phyloP scores from a whole-genome alignment of 139 green algal species.

The Nannochloris sp. region DNA sequence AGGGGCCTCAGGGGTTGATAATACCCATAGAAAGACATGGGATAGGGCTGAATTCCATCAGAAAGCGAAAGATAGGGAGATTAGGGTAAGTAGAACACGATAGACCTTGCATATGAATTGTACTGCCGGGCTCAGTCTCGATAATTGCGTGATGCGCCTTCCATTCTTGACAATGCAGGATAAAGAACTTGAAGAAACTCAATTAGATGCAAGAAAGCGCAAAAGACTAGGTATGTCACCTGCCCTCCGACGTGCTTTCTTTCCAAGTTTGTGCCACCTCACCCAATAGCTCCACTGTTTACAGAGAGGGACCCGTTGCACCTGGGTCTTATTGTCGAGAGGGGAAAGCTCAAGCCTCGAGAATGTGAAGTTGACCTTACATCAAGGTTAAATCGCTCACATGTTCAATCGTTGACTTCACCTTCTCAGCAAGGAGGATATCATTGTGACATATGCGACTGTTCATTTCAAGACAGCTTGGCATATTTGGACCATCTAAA shows the following conservation, averaged over 20 bases:
- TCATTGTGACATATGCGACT: constrained; percentile 95
- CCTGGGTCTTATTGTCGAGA: constrained; percentile 77
- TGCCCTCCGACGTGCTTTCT: neutral
- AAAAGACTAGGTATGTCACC: constrained; percentile 29
- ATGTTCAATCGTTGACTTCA: constrained; percentile 40
- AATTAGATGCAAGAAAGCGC: constrained; percentile 54
- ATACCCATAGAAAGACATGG: constrained; percentile 61
- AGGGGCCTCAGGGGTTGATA: constrained; percentile 30
- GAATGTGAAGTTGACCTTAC: constrained; percentile 72
- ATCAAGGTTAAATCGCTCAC: constrained; percentile 62
- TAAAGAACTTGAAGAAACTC: constrained; percentile 40
- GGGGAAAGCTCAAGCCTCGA: constrained; percentile 57
- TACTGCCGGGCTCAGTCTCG: no score
- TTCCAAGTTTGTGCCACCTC: neutral
- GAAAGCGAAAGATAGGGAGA: constrained; percentile 56
- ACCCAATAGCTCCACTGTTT: constrained; percentile 1
- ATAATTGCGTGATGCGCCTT: no score
- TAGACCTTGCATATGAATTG: neutral
- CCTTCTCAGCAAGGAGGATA: constrained; percentile 63
- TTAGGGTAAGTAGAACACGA: constrained; percentile 30
- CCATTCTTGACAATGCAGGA: neutral
- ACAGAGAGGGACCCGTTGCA: constrained; percentile 75
- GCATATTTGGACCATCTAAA: constrained; percentile 99
- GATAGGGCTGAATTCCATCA: constrained; percentile 68
- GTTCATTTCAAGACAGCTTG: constrained; percentile 81